Evolutionary conservation across 1,139 yeast species (phyloP).

Genomic region (Magnusiomyces magnusii): DNA sequence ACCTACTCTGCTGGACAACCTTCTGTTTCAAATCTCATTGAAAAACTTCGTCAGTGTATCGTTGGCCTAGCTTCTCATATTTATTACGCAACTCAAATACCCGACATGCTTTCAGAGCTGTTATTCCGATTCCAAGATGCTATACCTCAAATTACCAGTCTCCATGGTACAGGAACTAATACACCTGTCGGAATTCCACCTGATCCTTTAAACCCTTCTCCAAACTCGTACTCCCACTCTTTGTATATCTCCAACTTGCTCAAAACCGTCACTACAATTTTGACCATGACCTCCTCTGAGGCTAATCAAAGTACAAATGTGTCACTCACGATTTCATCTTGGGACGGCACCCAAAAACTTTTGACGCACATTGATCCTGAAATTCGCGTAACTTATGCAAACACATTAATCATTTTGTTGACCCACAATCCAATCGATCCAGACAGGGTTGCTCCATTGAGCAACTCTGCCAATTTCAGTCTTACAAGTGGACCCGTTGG

Average conservation of each 20-base stretch:
- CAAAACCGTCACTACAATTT: background rate
- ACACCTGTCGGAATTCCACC: background rate
- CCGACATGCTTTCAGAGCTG: constrained; percentile 60
- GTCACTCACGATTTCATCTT: constrained; percentile 20
- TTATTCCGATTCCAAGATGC: constrained; percentile 22
- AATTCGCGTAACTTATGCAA: constrained; percentile 26
- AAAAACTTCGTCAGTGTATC: constrained; percentile 37
- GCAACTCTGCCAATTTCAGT: constrained; percentile 11
- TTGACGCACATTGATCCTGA: constrained; percentile 24
- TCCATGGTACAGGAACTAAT: background rate
- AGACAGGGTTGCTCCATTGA: background rate
- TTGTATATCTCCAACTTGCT: constrained; percentile 1
- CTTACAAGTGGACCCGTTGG: constrained; percentile 23
- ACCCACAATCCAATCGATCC: constrained; percentile 13
- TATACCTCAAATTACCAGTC: background rate
- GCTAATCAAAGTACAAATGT: background rate
- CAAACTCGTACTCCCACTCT: background rate
- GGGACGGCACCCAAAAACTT: constrained; percentile 33
- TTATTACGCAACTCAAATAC: constrained; percentile 70
- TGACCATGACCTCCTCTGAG: background rate
- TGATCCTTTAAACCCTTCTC: background rate
- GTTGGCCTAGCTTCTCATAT: constrained; percentile 62
- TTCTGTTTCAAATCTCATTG: constrained; percentile 19
- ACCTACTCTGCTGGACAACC: constrained; percentile 8
- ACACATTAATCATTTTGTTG: constrained; percentile 24